phyloP scores from a whole-genome alignment of 2,329 filamentous ascomycete species.

The Calonectria pseudoturangicola region DNA sequence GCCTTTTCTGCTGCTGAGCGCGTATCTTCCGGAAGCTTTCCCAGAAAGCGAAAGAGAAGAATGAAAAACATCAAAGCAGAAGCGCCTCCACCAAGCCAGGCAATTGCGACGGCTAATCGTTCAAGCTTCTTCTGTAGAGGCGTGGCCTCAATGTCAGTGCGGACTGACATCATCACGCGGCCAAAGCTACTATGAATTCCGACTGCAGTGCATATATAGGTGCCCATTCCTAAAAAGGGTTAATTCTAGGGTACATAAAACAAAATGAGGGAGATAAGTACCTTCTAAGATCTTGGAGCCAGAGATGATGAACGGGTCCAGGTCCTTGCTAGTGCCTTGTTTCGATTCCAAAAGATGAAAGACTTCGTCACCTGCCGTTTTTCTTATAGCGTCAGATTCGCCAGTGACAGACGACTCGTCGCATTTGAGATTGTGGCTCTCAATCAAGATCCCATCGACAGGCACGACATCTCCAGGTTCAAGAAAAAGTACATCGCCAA shows the following conservation, averaged over 20 bases:
- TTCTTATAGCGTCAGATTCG: constrained; percentile 82
- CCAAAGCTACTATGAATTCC: constrained; percentile 71
- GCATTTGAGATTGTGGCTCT: constrained; percentile 71
- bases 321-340: constrained; percentile 64
- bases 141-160: constrained; percentile 68
- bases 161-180: constrained; percentile 72
- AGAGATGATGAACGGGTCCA: constrained; percentile 79
- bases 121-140: constrained; percentile 72
- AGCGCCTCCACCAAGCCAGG: constrained; percentile 67
- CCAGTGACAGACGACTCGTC: constrained; percentile 84
- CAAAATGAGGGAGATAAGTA: constrained; percentile 26
- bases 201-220: constrained; percentile 71
- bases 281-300: constrained; percentile 71
- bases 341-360: constrained; percentile 64
- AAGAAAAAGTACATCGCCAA: constrained; percentile 80
- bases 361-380: constrained; percentile 75
- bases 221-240: constrained; percentile 64
- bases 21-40: constrained; percentile 29
- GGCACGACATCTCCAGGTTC: constrained; percentile 81
- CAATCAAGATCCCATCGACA: constrained; percentile 81
- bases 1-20: constrained; percentile 35
- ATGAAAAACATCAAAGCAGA: constrained; percentile 40
- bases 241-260: neutral
- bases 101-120: constrained; percentile 57
- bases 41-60: constrained; percentile 38